phyloP scores from a whole-genome alignment of 495 filamentous ascomycete species.

The Corynascus novoguineensis region DNA sequence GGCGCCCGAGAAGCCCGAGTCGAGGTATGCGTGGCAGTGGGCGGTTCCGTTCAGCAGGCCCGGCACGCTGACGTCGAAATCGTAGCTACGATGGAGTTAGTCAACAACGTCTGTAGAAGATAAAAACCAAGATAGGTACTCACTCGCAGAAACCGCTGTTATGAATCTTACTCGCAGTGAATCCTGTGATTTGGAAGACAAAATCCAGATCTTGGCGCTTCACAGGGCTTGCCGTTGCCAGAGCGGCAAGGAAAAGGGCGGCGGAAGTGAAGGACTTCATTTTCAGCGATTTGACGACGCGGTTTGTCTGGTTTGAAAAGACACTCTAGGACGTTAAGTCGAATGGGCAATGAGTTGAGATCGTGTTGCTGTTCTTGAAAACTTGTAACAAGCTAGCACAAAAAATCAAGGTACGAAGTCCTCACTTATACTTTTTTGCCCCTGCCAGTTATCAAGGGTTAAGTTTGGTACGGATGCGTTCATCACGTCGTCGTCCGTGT shows the following conservation, averaged over 20 bases:
- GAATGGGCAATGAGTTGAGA: too few relatives aligned
- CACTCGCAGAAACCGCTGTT: neutral
- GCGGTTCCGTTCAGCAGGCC: neutral
- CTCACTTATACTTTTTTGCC: too few relatives aligned
- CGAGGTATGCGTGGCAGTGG: neutral
- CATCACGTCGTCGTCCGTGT: too few relatives aligned
- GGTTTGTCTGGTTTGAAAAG: neutral
- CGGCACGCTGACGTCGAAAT: neutral
- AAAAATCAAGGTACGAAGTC: too few relatives aligned
- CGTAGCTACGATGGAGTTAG: neutral
- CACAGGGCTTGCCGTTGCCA: neutral
- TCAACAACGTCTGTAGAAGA: neutral
- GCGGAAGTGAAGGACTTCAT: neutral
- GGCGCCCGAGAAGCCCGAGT: neutral
- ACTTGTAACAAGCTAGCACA: too few relatives aligned
- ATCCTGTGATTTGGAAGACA: neutral
- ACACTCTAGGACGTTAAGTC: too few relatives aligned
- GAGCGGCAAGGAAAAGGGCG: neutral
- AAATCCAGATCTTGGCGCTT: neutral
- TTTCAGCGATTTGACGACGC: neutral
- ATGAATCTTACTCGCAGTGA: neutral
- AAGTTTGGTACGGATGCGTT: too few relatives aligned
- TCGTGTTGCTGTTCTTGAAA: too few relatives aligned
- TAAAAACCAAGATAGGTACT: neutral
- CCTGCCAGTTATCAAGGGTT: too few relatives aligned